phyloP scores from a whole-genome alignment of 129 eudicot species.

The Flaveria ramosissima region DNA sequence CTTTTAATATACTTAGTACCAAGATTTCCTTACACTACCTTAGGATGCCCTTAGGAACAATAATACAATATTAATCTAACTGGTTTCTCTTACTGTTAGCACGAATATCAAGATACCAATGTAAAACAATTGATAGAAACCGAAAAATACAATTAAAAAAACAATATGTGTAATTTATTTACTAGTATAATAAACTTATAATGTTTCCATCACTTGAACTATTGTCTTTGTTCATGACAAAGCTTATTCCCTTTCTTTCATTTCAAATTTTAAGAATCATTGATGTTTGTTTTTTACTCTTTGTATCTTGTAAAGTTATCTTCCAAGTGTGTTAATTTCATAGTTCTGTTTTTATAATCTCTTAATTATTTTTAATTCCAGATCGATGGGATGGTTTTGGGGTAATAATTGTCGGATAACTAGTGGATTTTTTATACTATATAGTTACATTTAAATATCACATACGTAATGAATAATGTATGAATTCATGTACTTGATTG shows the following conservation, averaged over 20 bases:
- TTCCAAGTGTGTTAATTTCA: neutral
- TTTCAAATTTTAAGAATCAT: neutral
- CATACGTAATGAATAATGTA: too few relatives aligned
- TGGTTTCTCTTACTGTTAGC: too few relatives aligned
- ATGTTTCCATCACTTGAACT: constrained; percentile 6
- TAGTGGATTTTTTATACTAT: neutral
- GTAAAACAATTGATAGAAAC: neutral
- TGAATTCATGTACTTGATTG: too few relatives aligned
- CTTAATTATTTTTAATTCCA: too few relatives aligned
- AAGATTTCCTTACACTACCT: too few relatives aligned
- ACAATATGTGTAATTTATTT: neutral
- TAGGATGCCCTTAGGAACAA: too few relatives aligned
- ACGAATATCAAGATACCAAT: too few relatives aligned
- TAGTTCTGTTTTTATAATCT: neutral
- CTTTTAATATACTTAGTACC: too few relatives aligned
- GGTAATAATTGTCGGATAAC: neutral
- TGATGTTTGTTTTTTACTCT: constrained; percentile 14
- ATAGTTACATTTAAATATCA: too few relatives aligned
- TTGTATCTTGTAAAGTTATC: neutral
- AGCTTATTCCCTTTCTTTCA: constrained; percentile 2
- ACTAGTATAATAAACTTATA: neutral
- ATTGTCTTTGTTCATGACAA: constrained; percentile 12
- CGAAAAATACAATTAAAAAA: neutral
- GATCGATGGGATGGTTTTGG: neutral
- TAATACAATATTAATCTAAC: too few relatives aligned